Evolutionary conservation across 2,329 filamentous ascomycete species (phyloP).

Genomic region (Fonsecaea nubica): DNA sequence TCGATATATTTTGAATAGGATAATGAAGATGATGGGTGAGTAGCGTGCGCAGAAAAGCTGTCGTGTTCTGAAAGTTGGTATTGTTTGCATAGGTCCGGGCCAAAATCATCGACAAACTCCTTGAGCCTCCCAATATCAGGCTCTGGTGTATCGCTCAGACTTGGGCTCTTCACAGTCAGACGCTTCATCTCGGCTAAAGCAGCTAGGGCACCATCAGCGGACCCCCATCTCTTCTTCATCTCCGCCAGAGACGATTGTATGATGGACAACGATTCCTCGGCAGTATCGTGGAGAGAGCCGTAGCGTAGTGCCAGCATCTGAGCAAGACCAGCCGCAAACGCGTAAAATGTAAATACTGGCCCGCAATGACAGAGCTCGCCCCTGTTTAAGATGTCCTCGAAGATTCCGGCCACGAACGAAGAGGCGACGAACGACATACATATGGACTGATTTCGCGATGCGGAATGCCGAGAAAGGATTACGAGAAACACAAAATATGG

Average conservation of each 20-base stretch:
- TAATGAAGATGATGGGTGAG: not conserved
- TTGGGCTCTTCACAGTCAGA: conserved; percentile 6
- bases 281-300: not conserved
- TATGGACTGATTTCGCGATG: conserved; percentile 45
- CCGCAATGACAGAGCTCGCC: conserved; percentile 43
- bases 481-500: conserved; percentile 32
- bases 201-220: conserved; percentile 15
- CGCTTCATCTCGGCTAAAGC: conserved; percentile 22
- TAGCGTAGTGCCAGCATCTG: conserved; percentile 17
- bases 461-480: conserved; percentile 44
- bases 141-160: conserved; percentile 8
- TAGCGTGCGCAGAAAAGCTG: not conserved
- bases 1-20: not conserved
- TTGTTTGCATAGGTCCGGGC: conserved; percentile 24
- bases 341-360: conserved; percentile 28
- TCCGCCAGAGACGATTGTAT: conserved; percentile 19
- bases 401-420: conserved; percentile 52
- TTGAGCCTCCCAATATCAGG: conserved; percentile 1
- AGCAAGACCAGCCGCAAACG: conserved; percentile 24
- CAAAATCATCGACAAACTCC: conserved; percentile 25
- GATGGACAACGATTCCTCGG: conserved; percentile 21
- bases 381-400: conserved; percentile 50
- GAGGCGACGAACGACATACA: conserved; percentile 49
- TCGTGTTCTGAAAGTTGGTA: conserved; percentile 7
- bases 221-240: conserved; percentile 23